Evolutionary conservation across 75 land plant species (phyloP).

Genomic region (Sequoiadendron giganteum): DNA sequence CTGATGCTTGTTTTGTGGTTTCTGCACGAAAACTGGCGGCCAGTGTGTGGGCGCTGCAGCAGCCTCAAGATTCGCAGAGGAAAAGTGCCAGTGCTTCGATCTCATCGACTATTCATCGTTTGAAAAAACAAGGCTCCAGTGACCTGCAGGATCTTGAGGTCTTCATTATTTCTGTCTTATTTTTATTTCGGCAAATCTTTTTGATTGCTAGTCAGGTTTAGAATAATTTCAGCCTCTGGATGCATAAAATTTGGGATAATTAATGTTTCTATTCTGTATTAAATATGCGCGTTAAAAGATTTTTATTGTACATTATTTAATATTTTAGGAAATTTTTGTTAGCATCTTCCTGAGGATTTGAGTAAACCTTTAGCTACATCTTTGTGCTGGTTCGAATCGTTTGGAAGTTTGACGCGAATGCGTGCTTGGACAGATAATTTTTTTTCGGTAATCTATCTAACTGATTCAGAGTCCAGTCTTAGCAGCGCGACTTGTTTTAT

Average conservation of each 20-base stretch:
- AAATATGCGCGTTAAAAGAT: neutral
- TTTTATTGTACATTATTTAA: neutral
- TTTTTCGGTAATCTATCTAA: no score
- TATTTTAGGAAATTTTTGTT: no score
- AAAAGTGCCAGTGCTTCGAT: neutral
- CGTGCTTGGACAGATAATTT: neutral
- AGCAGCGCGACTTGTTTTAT: neutral
- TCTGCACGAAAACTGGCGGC: conserved; percentile 2
- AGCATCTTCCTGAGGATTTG: neutral
- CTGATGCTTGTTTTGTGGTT: neutral
- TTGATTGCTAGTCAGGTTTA: neutral
- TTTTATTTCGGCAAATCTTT: neutral
- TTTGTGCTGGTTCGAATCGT: neutral
- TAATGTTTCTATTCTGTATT: neutral
- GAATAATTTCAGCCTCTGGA: neutral
- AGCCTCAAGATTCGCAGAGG: neutral
- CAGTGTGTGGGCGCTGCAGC: neutral
- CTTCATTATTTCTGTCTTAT: neutral
- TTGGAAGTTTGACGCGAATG: neutral
- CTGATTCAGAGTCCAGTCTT: neutral
- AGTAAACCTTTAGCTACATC: neutral
- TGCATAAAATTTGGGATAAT: neutral
- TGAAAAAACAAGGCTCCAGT: neutral
- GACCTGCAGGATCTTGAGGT: neutral
- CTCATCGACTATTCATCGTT: neutral